Base-by-base conservation (phyloP, 768 basidiomycete species). In the Xerocomellus chrysenteron region DNA sequence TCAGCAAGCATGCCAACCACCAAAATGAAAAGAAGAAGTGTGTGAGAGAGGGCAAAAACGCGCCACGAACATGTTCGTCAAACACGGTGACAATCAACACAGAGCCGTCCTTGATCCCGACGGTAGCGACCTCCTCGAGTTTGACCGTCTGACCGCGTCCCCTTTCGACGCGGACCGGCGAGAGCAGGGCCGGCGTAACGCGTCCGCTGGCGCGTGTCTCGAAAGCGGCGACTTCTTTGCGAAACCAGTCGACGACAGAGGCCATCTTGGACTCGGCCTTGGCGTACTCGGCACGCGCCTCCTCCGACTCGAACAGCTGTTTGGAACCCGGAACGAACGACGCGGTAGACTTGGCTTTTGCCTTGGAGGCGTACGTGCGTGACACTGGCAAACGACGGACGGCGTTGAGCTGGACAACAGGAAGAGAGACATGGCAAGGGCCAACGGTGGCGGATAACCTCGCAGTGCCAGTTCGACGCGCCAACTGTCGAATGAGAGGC, bases 21-120 rank as follows among this genome's bases (percentile, higher is more conserved):
- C 13, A 39, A 28, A 17, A 16, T n/a, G n/a, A n/a, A n/a, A 14
- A 1, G 33, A 32, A 39, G 11, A 16, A 2, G 2, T 5, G 5
- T n/a, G 33, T 13, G 45, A 73, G 64, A 50, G 33, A 26, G 54
- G 50, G 37, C 0, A 37, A 37, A 52, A 10, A 21, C 13, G 19
- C 14, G 14, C 8, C 3, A 73, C 84, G 76, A 69, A 93, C 92
- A 67, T 83, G 75, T 67, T 90, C 87, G 52, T 93, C 87, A 64
- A 90, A 92, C 32, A 90, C 76, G 4, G 88, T 90, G 12, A 94
- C 77, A 26, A 93, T 60, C 54, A 94, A 73, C 51, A 81, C 80
- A 7, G 87, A 81, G 1, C 92, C 92, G 50, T 94, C 89, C 58
- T 86, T 77, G 39, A 94, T 84, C 9, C 92, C 91, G 19, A 94